phyloP scores from a whole-genome alignment of 257 asterid species.

The Fraxinus cuspidata region DNA sequence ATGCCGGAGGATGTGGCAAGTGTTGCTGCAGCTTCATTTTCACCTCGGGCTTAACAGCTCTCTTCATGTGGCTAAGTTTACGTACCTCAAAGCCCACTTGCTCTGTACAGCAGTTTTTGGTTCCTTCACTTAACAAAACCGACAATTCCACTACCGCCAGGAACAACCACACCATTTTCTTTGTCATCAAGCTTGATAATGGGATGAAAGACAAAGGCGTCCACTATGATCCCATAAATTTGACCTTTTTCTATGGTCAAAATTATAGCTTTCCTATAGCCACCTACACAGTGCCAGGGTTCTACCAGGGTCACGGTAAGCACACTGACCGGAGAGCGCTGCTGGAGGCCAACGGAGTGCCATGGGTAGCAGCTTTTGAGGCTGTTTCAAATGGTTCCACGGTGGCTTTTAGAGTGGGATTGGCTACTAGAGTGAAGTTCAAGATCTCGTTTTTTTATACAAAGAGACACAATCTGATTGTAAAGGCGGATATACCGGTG shows the following conservation, averaged over 20 bases:
- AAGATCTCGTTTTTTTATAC: slow-evolving; percentile 60
- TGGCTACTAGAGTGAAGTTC: slow-evolving; percentile 61
- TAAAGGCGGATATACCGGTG: slow-evolving; percentile 51
- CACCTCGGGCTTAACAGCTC: slow-evolving; percentile 80
- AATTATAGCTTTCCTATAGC: slow-evolving; percentile 40
- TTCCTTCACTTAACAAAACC: slow-evolving; percentile 61
- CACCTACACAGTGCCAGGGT: slow-evolving; percentile 44
- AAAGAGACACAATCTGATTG: slow-evolving; percentile 37
- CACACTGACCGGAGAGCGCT: slow-evolving; percentile 31
- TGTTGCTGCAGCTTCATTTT: slow-evolving; percentile 68
- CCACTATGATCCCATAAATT: slow-evolving; percentile 41
- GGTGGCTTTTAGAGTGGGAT: slow-evolving; percentile 49
- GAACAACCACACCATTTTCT: slow-evolving; percentile 51
- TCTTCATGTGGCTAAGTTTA: slow-evolving; percentile 84
- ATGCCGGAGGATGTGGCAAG: slow-evolving; percentile 39
- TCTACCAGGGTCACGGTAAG: slow-evolving; percentile 78
- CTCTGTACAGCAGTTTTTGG: slow-evolving; percentile 47
- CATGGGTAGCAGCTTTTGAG: slow-evolving; percentile 55
- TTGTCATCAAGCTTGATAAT: slow-evolving; percentile 60
- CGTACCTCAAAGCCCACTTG: slow-evolving; percentile 63
- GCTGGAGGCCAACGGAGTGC: slow-evolving; percentile 44
- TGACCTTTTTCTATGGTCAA: slow-evolving; percentile 43
- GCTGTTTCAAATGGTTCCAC: slow-evolving; percentile 40
- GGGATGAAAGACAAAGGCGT: slow-evolving; percentile 78
- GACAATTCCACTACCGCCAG: slow-evolving; percentile 30